Evolutionary conservation across 2,329 filamentous ascomycete genomes (phyloP), one percentile per base, ranked within the genome.

Genomic region (Colletotrichum echinochloae): DNA sequence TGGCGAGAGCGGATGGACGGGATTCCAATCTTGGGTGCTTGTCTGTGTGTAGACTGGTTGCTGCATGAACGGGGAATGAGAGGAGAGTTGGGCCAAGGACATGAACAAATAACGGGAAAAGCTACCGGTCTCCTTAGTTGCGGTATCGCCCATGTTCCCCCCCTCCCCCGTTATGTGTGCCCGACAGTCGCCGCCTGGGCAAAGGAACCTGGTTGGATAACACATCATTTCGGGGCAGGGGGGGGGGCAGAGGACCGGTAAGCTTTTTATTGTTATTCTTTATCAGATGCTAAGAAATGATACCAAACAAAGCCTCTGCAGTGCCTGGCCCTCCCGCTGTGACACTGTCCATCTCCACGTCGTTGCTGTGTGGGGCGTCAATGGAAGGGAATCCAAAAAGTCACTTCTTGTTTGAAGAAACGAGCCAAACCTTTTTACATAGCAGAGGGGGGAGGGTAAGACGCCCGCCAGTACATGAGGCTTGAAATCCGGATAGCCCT

Each of bases 21-120:
- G 49, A 52, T 52, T 52, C 49, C 49, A 52, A 30, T 52, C 28
- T 30, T 33, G 28, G n/a, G n/a, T 23, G 46, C 46, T 48, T n/a
- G 46, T n/a, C n/a, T 26, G 46, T 26, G n/a, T 48, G 46, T 48
- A 48, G 46, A n/a, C 20, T 26, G n/a, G n/a, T 26, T 48, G 46
- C n/a, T 26, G 11, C 46, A 18, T n/a, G 28, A 28, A 33, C 28
- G 49, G 28, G 28, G 28, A 51, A 7, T 14, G 14, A 30, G 7
- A 16, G 20, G 49, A 52, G 49, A 28, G 39, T 41, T 20, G 18
- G 5, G 41, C 20, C 20, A 51, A 54, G 51, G 51, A 2, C 51
- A 33, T 30, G 5, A 33, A 54, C 26, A n/a, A 33, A n/a, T n/a
- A 33, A 33, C 2, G 28, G 28, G 51, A 18, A 51, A 54, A 20